Base-by-base conservation (phyloP, 139 green algal genomes). In the Chlamydomonas sp. region DNA sequence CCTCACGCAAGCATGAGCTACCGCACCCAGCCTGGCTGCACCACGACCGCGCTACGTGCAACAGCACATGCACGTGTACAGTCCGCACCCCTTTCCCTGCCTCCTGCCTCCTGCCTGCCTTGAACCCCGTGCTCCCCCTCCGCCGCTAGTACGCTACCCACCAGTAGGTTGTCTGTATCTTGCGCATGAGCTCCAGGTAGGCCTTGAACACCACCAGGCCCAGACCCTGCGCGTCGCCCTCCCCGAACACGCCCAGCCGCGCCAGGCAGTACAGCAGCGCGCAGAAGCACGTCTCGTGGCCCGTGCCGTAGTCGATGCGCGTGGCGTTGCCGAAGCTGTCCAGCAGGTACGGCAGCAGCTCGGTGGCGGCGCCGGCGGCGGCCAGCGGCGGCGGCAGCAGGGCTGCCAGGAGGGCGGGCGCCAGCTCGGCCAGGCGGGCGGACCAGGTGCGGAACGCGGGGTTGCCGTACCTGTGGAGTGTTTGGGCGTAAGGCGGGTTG, bases 251-350 rank as follows among this genome's bases (percentile, higher is more conserved):
- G 17, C 97, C 97, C 72, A 98, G 88, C 87, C 88, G 91, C 0
- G 96, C 93, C 64, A 99, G 93, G 94, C 97, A 99, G 89, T 95
- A 98, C 69, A 99, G 93, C 76, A 99, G 92, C 49, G 95, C 96
- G 9, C 72, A 92, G 88, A 99, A 99, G 1, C 95, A 98, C 20
- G 98, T 98, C 91, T 99, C 97, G 87, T 98, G 97, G 3, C 97
- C 97, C 2, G 98, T 99, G 71, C 98, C 98, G 82, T 99, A 99
- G 89, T 99, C 98, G 59, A 99, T 98, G 60, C 98, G 94, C 0
- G 94, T 97, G 6, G 89, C 15, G 85, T 99, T 99, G 79, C 98
- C 98, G 91, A 99, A 98, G 85, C 92, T 96, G 86, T 99, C 97
- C 0, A 89, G 57, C 12, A 97, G 88, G 89, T 99, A 99, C 8